A percentile compares a stretch with the other conserved stretches of the same genome.
These are phyloP conservation scores for Penicillium sp. DNA, from an alignment of 2,329 filamentous ascomycete species.

Conservation along the genomic window DNA sequence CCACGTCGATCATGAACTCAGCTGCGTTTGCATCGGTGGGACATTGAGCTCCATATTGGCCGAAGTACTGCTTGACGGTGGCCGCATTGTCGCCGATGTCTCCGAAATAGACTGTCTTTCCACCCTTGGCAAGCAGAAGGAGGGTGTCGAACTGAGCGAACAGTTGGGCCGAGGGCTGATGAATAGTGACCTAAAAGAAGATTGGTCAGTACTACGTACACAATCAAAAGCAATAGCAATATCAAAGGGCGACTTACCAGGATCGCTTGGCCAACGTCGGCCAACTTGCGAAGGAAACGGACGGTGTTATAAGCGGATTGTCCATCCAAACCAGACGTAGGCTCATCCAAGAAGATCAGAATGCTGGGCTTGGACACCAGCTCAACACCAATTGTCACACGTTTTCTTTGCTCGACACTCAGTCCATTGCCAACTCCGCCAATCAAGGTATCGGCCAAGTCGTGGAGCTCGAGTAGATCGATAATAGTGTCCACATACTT, in stretches of 20 bases:
- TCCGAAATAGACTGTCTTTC: conserved; percentile 70
- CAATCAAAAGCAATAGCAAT: no score
- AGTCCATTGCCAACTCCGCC: conserved; percentile 40
- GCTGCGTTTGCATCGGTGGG: conserved; percentile 7
- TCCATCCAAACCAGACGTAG: conserved; percentile 66
- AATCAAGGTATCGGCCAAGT: conserved; percentile 64
- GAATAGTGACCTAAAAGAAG: conserved; percentile 59
- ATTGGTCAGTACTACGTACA: not conserved
- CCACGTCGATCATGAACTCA: conserved; percentile 33
- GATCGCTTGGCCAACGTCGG: conserved; percentile 64
- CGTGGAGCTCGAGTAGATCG: conserved; percentile 60
- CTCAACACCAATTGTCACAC: conserved; percentile 70
- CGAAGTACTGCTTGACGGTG: conserved; percentile 66
- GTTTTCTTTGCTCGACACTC: conserved; percentile 66
- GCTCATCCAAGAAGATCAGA: conserved; percentile 69
- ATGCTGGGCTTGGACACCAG: conserved; percentile 66
- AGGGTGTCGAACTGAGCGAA: conserved; percentile 70
- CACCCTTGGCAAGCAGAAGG: conserved; percentile 63
- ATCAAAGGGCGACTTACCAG: conserved; percentile 32
- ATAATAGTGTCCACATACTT: conserved; percentile 65
- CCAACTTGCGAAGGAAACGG: conserved; percentile 64
- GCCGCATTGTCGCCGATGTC: conserved; percentile 62
- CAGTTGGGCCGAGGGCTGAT: conserved; percentile 65
- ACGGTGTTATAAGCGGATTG: conserved; percentile 66
- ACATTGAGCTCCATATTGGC: conserved; percentile 57